A percentile compares a stretch with the other conserved stretches of the same genome.
phyloP scores from a whole-genome alignment of 2,329 filamentous ascomycete species.

The Ophiosphaerella herpotricha region DNA sequence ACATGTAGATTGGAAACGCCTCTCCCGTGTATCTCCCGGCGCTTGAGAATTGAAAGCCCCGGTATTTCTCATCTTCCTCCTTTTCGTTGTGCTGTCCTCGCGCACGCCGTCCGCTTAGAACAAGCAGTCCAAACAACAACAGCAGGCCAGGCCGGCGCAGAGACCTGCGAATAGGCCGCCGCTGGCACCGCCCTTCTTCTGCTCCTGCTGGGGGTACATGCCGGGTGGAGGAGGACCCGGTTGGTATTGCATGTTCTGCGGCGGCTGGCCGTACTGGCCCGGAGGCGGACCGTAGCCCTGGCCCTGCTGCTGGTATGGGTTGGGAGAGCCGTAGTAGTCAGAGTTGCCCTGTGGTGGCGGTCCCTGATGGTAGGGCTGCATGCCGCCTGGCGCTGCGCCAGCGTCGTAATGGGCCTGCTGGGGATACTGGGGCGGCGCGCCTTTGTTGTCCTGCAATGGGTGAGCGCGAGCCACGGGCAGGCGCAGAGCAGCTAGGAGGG shows the following conservation, averaged over 20 bases:
- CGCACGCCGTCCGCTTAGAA: slow-evolving; percentile 42
- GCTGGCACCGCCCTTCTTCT: slow-evolving; percentile 34
- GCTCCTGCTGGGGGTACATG: slow-evolving; percentile 40
- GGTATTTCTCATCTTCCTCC: neutral
- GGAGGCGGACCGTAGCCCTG: slow-evolving; percentile 27
- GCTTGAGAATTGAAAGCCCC: neutral
- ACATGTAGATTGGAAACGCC: neutral
- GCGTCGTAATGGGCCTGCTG: slow-evolving; percentile 35
- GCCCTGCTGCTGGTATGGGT: slow-evolving; percentile 29
- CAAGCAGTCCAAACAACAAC: slow-evolving; percentile 58
- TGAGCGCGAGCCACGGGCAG: slow-evolving; percentile 4
- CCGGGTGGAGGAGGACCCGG: slow-evolving; percentile 33
- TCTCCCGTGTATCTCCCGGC: neutral
- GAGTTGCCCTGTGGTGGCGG: slow-evolving; percentile 17
- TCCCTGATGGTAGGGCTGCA: slow-evolving; percentile 24
- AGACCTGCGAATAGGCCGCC: slow-evolving; percentile 51
- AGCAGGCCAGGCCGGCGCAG: slow-evolving; percentile 54
- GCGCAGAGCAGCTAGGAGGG: neutral
- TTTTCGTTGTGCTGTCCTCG: neutral
- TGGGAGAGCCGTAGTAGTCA: slow-evolving; percentile 29
- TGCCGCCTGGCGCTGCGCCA: slow-evolving; percentile 19
- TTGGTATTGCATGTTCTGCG: slow-evolving; percentile 30
- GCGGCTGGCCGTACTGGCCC: slow-evolving; percentile 24
- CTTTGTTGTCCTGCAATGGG: slow-evolving; percentile 19
- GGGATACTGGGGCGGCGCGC: slow-evolving; percentile 43